These are phyloP conservation scores for Cinnamomum chago DNA, from an alignment of 164 flowering plant species.

Conservation along the genomic window DNA sequence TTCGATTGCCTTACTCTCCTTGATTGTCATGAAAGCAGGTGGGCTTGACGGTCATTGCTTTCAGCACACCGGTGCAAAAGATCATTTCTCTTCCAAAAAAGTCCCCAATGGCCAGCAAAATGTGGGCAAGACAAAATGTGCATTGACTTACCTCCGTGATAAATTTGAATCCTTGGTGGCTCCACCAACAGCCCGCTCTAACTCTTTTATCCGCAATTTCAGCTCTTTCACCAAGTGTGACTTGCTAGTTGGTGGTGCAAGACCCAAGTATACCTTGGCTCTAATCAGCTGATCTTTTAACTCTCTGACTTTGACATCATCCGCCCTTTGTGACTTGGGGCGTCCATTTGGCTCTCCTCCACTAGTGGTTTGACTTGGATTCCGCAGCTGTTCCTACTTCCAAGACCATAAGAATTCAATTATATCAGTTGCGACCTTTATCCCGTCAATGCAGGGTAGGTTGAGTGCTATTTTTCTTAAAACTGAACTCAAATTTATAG, in stretches of 20 bases:
- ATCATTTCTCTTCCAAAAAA: too few relatives aligned
- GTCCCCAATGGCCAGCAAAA: background rate
- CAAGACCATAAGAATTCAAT: conserved; percentile 5
- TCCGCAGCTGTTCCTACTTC: conserved; percentile 40
- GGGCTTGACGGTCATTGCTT: too few relatives aligned
- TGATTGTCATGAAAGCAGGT: too few relatives aligned
- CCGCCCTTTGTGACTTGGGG: conserved; percentile 19
- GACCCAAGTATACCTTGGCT: conserved; percentile 75
- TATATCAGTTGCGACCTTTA: too few relatives aligned
- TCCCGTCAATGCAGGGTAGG: too few relatives aligned
- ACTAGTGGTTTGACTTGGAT: conserved; percentile 15
- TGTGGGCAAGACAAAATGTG: background rate
- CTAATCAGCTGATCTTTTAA: conserved; percentile 81
- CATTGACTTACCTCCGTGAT: conserved; percentile 55
- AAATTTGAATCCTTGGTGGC: conserved; percentile 72
- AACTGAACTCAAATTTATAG: background rate
- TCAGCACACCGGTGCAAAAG: too few relatives aligned
- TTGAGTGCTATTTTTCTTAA: too few relatives aligned
- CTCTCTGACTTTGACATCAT: conserved; percentile 70
- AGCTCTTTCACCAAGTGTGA: conserved; percentile 80
- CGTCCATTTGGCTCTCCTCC: conserved; percentile 14
- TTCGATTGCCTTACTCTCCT: too few relatives aligned
- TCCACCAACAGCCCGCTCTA: conserved; percentile 71
- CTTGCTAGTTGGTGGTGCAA: conserved; percentile 58
- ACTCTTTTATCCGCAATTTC: conserved; percentile 62